A percentile compares a stretch with the other conserved stretches of the same genome.
Conservation (phyloP, 2,329 filamentous ascomycete genomes). For the Alternaria ventricosa region DNA sequence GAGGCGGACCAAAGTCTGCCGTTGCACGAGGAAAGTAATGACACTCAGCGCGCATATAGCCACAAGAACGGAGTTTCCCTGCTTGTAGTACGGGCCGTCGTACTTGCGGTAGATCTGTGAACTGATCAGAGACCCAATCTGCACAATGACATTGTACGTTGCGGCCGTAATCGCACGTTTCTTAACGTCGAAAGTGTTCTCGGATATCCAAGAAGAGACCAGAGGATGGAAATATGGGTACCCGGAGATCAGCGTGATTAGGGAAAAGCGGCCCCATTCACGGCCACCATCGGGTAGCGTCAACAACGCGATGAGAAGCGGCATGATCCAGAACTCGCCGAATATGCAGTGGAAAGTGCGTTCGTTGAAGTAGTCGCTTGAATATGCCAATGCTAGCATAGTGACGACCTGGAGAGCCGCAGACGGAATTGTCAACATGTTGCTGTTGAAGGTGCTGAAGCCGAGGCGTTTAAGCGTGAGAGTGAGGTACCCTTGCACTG, state of each 20-base stretch:
- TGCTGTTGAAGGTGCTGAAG: constrained; percentile 52
- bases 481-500: constrained; percentile 49
- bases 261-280: constrained; percentile 49
- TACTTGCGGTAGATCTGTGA: constrained; percentile 59
- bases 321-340: constrained; percentile 52
- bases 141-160: constrained; percentile 64
- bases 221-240: constrained; percentile 61
- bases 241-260: constrained; percentile 49
- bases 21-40: constrained; percentile 57
- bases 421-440: constrained; percentile 50
- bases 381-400: constrained; percentile 53
- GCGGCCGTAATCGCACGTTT: constrained; percentile 68
- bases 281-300: constrained; percentile 41
- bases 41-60: constrained; percentile 58
- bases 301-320: constrained; percentile 49
- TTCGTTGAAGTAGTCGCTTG: constrained; percentile 59
- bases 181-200: constrained; percentile 68
- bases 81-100: constrained; percentile 61
- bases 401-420: constrained; percentile 59
- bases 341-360: constrained; percentile 57
- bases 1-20: constrained; percentile 48
- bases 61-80: constrained; percentile 61
- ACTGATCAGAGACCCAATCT: constrained; percentile 49
- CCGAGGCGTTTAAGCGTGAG: constrained; percentile 49
- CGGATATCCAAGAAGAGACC: constrained; percentile 65